Evolutionary conservation across 805 yeast species (phyloP).

Genomic region (Pichia phayaonensis): DNA sequence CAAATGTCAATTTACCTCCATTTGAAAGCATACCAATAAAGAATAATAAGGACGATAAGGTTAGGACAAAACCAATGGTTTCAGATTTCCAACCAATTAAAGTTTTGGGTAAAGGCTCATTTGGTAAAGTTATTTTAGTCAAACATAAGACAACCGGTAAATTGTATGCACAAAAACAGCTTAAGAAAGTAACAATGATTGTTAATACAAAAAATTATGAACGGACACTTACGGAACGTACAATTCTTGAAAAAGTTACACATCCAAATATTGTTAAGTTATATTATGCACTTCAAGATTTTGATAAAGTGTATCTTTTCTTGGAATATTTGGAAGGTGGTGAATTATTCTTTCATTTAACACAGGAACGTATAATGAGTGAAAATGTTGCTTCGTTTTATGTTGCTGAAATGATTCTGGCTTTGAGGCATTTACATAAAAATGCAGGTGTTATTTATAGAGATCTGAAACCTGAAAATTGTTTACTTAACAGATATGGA

Average conservation of each 20-base stretch:
- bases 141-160: constrained; percentile 54
- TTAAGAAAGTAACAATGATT: constrained; percentile 72
- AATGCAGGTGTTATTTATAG: constrained; percentile 76
- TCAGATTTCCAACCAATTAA: constrained; percentile 68
- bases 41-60: neutral
- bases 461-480: constrained; percentile 86
- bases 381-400: constrained; percentile 71
- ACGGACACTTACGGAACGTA: constrained; percentile 72
- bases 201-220: constrained; percentile 52
- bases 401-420: constrained; percentile 73
- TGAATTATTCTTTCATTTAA: constrained; percentile 63
- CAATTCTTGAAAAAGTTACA: constrained; percentile 60
- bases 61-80: constrained; percentile 17
- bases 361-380: constrained; percentile 37
- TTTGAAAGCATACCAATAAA: neutral
- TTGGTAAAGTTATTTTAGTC: constrained; percentile 79
- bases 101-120: constrained; percentile 82
- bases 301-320: constrained; percentile 62
- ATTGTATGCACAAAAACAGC: constrained; percentile 79
- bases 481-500: constrained; percentile 68
- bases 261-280: constrained; percentile 80
- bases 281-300: constrained; percentile 78
- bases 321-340: constrained; percentile 87
- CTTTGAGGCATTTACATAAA: constrained; percentile 62
- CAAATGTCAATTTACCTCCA: neutral